These are phyloP conservation scores for Eutypella sp. DNA, from an alignment of 2,329 filamentous ascomycete species.

Conservation along the genomic window DNA sequence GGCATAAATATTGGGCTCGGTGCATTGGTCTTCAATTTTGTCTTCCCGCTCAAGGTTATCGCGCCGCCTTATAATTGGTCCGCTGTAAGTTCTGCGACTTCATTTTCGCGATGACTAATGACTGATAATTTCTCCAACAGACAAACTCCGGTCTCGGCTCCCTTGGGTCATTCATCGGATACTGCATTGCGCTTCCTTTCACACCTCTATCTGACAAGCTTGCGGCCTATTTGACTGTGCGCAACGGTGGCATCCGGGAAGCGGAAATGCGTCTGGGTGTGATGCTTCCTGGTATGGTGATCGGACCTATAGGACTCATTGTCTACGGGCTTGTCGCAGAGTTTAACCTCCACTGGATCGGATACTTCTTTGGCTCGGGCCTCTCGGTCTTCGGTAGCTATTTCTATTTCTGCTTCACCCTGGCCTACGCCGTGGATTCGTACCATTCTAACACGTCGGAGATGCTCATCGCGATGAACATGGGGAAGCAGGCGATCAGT, in stretches of 20 bases:
- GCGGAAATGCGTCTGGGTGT: constrained; percentile 38
- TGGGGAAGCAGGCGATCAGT: constrained; percentile 52
- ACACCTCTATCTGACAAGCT: constrained; percentile 31
- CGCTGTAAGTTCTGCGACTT: constrained; percentile 22
- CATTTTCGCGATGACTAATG: not conserved
- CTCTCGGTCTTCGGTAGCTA: constrained; percentile 45
- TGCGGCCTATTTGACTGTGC: constrained; percentile 32
- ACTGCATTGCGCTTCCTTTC: constrained; percentile 33
- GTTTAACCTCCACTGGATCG: constrained; percentile 36
- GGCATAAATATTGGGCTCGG: constrained; percentile 42
- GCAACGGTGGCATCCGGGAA: constrained; percentile 36
- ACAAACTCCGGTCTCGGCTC: constrained; percentile 22
- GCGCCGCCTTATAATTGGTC: constrained; percentile 38
- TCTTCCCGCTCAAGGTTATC: constrained; percentile 39
- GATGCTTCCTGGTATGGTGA: constrained; percentile 28
- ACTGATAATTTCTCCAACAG: constrained; percentile 14
- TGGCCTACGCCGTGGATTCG: constrained; percentile 57
- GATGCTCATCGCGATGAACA: constrained; percentile 57
- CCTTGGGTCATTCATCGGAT: constrained; percentile 32
- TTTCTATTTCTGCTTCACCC: constrained; percentile 53
- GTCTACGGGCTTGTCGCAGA: constrained; percentile 34
- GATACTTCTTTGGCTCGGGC: constrained; percentile 45
- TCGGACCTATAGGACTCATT: constrained; percentile 30
- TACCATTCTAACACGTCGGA: constrained; percentile 56
- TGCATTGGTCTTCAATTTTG: constrained; percentile 40